Conservation (phyloP, 768 basidiomycete species). For the Tricholomella constricta region DNA sequence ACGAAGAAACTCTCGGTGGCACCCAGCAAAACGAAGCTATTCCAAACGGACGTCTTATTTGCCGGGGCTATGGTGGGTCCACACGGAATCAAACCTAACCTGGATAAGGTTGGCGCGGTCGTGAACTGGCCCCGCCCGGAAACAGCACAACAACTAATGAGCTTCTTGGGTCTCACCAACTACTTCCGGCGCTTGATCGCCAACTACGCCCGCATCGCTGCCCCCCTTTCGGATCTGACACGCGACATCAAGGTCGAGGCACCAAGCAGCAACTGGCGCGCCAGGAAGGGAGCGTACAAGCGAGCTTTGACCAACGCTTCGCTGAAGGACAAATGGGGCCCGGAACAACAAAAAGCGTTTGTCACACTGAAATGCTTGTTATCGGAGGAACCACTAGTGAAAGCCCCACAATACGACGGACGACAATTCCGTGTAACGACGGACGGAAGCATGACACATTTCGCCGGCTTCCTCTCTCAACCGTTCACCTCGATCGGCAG, state of each 20-base stretch:
- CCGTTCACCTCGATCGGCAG: conserved; percentile 14
- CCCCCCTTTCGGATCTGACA: conserved; percentile 32
- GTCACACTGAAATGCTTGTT: too few relatives aligned
- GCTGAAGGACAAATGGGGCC: too few relatives aligned
- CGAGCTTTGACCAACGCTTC: too few relatives aligned
- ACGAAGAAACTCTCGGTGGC: conserved; percentile 34
- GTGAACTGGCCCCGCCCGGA: conserved; percentile 33
- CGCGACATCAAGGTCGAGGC: conserved; percentile 7
- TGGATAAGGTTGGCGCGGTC: conserved; percentile 36
- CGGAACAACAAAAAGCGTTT: too few relatives aligned
- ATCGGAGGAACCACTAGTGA: too few relatives aligned
- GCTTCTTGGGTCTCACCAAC: conserved; percentile 37
- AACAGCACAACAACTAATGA: conserved; percentile 27
- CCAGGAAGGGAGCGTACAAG: conserved; percentile 12
- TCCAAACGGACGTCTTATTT: conserved; percentile 36
- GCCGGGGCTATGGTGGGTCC: conserved; percentile 33
- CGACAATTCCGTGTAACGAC: too few relatives aligned
- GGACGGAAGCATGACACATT: conserved; percentile 16
- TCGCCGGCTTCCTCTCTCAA: conserved; percentile 35
- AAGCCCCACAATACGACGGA: too few relatives aligned
- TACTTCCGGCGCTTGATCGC: conserved; percentile 35
- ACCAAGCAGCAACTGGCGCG: conserved; percentile 4
- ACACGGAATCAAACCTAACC: conserved; percentile 34
- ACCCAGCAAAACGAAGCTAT: conserved; percentile 35
- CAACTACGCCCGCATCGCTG: conserved; percentile 30